Evolutionary conservation across 1,284 basidiomycete species (phyloP).

Genomic region (Ganoderma lingzhi): DNA sequence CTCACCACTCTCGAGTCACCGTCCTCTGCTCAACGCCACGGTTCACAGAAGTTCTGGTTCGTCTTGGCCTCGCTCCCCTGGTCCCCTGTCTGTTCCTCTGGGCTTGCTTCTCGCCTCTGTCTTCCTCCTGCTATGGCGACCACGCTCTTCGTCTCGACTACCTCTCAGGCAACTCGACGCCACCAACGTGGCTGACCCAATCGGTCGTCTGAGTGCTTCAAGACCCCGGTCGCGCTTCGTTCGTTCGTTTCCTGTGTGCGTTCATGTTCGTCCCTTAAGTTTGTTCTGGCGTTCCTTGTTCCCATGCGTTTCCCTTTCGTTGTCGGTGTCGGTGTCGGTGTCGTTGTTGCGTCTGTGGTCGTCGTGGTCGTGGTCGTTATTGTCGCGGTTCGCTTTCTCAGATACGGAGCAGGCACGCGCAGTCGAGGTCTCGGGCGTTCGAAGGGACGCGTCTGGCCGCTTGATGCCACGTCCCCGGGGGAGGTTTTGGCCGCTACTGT

Average conservation of each 20-base stretch:
- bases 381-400: neutral
- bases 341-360: neutral
- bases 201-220: neutral
- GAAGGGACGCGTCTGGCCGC: slow-evolving; percentile 15
- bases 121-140: neutral
- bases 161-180: neutral
- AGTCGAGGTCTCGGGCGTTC: slow-evolving; percentile 27
- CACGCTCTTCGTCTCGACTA: neutral
- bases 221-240: neutral
- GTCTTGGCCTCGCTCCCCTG: neutral
- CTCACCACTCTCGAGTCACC: too few species aligned
- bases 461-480: slow-evolving; percentile 23
- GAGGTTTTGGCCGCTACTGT: slow-evolving; percentile 28
- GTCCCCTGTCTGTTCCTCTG: neutral
- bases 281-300: neutral
- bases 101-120: neutral
- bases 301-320: neutral
- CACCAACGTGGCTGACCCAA: neutral
- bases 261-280: neutral
- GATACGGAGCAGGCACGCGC: slow-evolving; percentile 20
- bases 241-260: neutral
- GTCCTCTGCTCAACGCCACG: neutral
- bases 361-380: neutral
- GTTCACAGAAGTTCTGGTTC: neutral
- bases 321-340: neutral